phyloP scores from a whole-genome alignment of 192 early-diverging fungal species.

The Coemansia javaensis region DNA sequence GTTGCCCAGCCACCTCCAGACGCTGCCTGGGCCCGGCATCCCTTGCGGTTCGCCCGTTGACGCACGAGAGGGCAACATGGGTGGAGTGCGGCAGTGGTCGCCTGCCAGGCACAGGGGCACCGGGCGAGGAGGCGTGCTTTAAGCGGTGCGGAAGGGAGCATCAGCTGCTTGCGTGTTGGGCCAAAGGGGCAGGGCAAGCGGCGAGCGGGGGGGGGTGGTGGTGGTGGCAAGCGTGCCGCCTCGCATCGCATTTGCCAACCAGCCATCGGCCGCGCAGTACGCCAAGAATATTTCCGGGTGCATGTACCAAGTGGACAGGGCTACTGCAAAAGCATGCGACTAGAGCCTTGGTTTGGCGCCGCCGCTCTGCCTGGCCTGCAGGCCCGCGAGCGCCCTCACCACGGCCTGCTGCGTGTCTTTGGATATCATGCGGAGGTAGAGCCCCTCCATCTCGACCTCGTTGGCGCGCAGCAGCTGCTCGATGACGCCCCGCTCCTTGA shows the following conservation, averaged over 20 bases:
- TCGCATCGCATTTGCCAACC: too few species aligned
- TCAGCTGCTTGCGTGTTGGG: too few species aligned
- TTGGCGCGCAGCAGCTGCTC: constrained; percentile 53
- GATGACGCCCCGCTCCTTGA: constrained; percentile 42
- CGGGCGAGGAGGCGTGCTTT: too few species aligned
- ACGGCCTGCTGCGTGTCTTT: constrained; percentile 53
- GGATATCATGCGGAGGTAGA: constrained; percentile 55
- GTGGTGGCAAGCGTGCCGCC: too few species aligned
- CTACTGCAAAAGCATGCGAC: neutral
- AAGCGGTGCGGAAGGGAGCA: too few species aligned
- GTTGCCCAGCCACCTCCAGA: neutral
- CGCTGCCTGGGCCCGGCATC: too few species aligned
- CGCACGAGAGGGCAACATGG: too few species aligned
- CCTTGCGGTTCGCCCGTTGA: too few species aligned
- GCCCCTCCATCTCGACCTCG: constrained; percentile 53
- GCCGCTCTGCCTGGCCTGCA: constrained; percentile 7
- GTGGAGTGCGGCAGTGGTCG: too few species aligned
- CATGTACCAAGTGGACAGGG: neutral
- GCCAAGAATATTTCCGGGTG: neutral
- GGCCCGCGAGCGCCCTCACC: constrained; percentile 43
- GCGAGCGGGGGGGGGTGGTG: too few species aligned
- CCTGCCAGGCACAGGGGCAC: too few species aligned
- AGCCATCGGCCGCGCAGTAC: neutral
- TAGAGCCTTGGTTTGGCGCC: constrained; percentile 10
- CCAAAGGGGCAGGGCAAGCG: too few species aligned